Conservation (phyloP, 208 protist genomes). For the Endotrypanum monterogeii region DNA sequence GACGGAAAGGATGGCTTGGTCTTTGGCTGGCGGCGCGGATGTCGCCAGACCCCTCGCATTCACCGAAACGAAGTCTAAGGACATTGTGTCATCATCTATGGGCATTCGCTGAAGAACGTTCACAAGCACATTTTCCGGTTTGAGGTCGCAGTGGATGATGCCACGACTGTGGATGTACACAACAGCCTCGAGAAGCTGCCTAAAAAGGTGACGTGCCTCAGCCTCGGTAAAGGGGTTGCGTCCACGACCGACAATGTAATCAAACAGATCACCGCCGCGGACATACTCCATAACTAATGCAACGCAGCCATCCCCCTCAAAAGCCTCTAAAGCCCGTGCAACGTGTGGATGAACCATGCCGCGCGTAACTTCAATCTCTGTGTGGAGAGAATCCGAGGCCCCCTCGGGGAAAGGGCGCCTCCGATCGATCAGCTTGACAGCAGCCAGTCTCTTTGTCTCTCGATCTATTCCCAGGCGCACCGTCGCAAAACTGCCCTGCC, state of each 20-base stretch:
- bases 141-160: slow-evolving; percentile 98
- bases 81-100: not conserved
- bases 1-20: slow-evolving; percentile 22
- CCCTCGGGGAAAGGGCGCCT: slow-evolving; percentile 35
- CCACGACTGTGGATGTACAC: slow-evolving; percentile 63
- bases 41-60: not conserved
- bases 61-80: not conserved
- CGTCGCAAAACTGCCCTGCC: slow-evolving; percentile 62
- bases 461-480: slow-evolving; percentile 53
- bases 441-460: slow-evolving; percentile 38
- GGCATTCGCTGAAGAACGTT: slow-evolving; percentile 19
- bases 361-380: slow-evolving; percentile 71
- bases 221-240: slow-evolving; percentile 62
- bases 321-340: slow-evolving; percentile 60
- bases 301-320: slow-evolving; percentile 42
- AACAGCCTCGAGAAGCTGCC: slow-evolving; percentile 68
- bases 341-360: slow-evolving; percentile 74
- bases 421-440: slow-evolving; percentile 84
- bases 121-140: slow-evolving; percentile 95
- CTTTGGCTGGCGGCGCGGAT: not conserved
- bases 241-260: slow-evolving; percentile 69
- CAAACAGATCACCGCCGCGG: slow-evolving; percentile 73
- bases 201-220: slow-evolving; percentile 61
- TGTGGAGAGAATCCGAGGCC: slow-evolving; percentile 45
- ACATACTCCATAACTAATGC: slow-evolving; percentile 86